Evolutionary conservation across 345 rosid species (phyloP), one percentile per base, ranked within the genome.

Genomic region (Hevea brasiliensis): DNA sequence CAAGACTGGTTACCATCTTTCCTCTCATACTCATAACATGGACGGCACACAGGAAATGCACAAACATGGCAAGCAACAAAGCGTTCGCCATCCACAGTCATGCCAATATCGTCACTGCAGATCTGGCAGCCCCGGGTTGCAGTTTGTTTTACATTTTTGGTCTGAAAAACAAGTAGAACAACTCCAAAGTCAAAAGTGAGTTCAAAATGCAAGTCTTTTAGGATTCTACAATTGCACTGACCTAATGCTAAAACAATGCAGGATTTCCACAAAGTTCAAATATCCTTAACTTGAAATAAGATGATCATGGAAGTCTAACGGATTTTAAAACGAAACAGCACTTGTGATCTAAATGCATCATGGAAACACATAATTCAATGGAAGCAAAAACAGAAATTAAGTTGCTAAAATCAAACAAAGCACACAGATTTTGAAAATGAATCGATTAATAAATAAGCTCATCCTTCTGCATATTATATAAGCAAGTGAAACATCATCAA

Each of bases 11-110:
- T 83, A 18, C 85, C 85, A 27, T 83, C 85, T 77, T 77, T 79
- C 72, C 83, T 76, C 76, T 83, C 81, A 18, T 83, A 83, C 67
- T 83, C 85, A 44, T 83, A 83, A 58, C 85, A 83, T 20, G 83
- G 83, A 29, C 81, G 76, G 78, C 85, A 83, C 44, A 83, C 83
- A 17, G 85, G 83, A 70, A 82, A 82, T 37, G 79, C 74, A 67
- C 85, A 82, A 32, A 73, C 83, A 61, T 79, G 75, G 67, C 85
- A 83, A 66, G 85, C 85, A 65, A 76, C 79, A 61, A 83, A 83
- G 8, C 71, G 71, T 63, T 77, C 81, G 8, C 81, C 81, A 55
- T 76, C 76, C n/a, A 55, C 70, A 40, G 79, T 82, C 5, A 29
- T 21, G 29, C 76, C 83, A 17, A 83, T 63, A 17, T 71, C 74